These are phyloP conservation scores for Ophiocordyceps sinensis DNA, from an alignment of 2,329 filamentous ascomycete genomes.

Conservation along the genomic window DNA sequence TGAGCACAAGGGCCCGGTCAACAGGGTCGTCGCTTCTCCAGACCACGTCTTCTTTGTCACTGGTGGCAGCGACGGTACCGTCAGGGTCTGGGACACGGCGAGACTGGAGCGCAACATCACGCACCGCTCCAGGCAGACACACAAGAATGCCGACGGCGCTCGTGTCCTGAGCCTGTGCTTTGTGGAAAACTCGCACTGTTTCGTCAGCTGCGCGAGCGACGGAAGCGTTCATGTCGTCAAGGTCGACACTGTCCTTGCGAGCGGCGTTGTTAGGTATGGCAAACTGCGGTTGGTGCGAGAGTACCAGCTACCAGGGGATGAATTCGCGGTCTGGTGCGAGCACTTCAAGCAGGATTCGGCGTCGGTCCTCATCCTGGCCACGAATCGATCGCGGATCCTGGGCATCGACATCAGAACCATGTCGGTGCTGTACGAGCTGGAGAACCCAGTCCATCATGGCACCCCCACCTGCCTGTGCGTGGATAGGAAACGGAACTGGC, in stretches of 20 bases:
- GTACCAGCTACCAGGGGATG: slow-evolving; percentile 59
- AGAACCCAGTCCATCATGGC: slow-evolving; percentile 84
- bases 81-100: slow-evolving; percentile 87
- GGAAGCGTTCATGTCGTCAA: slow-evolving; percentile 83
- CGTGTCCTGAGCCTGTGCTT: slow-evolving; percentile 77
- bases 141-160: slow-evolving; percentile 56
- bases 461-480: slow-evolving; percentile 84
- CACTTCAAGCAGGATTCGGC: slow-evolving; percentile 73
- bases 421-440: slow-evolving; percentile 63
- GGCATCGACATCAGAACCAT: slow-evolving; percentile 81
- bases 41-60: slow-evolving; percentile 94
- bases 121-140: slow-evolving; percentile 73
- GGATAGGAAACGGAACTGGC: slow-evolving; percentile 76
- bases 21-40: slow-evolving; percentile 66
- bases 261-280: slow-evolving; percentile 54
- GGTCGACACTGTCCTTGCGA: slow-evolving; percentile 40
- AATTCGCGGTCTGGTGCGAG: slow-evolving; percentile 80
- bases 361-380: slow-evolving; percentile 77
- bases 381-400: slow-evolving; percentile 69
- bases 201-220: slow-evolving; percentile 79
- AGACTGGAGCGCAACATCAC: slow-evolving; percentile 84
- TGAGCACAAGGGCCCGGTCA: slow-evolving; percentile 74
- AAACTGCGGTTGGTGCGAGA: slow-evolving; percentile 64
- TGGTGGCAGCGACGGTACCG: slow-evolving; percentile 76
- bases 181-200: slow-evolving; percentile 85